These are phyloP conservation scores for Shiraia sp. DNA, from an alignment of 2,329 filamentous ascomycete genomes.

Conservation along the genomic window DNA sequence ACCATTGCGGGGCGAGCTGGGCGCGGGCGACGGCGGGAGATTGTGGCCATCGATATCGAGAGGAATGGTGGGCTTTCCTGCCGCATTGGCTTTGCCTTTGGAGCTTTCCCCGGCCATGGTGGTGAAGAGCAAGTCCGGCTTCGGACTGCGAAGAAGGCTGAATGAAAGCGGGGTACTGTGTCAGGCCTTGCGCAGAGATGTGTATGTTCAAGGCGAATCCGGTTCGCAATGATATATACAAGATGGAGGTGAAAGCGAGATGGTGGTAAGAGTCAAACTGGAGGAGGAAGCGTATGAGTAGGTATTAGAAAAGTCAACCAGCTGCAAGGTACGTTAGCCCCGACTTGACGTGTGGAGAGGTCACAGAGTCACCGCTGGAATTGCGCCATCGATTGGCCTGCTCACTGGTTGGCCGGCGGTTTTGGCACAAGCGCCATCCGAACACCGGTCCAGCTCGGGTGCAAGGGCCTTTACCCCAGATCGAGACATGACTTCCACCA, in stretches of 20 bases:
- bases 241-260: constrained; percentile 4
- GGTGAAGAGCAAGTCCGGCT: constrained; percentile 4
- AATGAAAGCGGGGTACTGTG: constrained; percentile 8
- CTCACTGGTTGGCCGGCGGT: constrained; percentile 32
- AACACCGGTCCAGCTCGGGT: constrained; percentile 16
- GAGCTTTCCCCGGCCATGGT: constrained; percentile 40
- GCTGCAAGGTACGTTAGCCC: constrained; percentile 29
- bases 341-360: constrained; percentile 31
- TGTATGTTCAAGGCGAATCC: too few species aligned
- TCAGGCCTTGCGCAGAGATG: too few species aligned
- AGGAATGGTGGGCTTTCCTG: constrained; percentile 47
- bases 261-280: not conserved
- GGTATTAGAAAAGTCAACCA: constrained; percentile 13
- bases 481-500: constrained; percentile 12
- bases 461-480: constrained; percentile 23
- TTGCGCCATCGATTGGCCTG: constrained; percentile 34
- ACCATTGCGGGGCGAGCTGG: constrained; percentile 84
- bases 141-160: constrained; percentile 20
- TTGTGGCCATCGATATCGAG: constrained; percentile 46
- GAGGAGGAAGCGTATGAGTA: constrained; percentile 1
- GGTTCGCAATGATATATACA: too few species aligned
- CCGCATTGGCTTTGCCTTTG: constrained; percentile 39
- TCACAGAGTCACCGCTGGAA: constrained; percentile 41
- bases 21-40: constrained; percentile 71
- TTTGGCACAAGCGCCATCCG: constrained; percentile 23